Base-by-base conservation (phyloP, 441 rosid species). In the Mallotus japonicus region DNA sequence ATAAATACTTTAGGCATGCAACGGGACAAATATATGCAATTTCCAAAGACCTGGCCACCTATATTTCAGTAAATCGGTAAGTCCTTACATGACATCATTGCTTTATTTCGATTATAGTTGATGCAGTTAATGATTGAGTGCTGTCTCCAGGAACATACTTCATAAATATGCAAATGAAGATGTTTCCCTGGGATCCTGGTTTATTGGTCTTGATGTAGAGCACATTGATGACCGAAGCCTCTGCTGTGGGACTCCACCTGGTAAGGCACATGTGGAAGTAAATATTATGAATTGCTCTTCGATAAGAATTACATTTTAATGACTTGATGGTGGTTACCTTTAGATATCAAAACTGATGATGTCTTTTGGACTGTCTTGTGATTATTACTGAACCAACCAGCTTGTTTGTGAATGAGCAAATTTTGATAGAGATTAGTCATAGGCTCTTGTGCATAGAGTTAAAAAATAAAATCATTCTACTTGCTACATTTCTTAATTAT, bases 201-300 rank as follows among this genome's bases (percentile, higher is more conserved):
- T 95, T 78, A 95, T 95, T 62, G 97, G 99, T 71, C 97, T 92
- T 13, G 97, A 95, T 49, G 97, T 95, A 1, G 94, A 92, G 85
- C 99, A 92, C 61, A 87, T 95, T 59, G 97, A 95, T 70, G 97
- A 92, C 47, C 85, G 97, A 77, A 92, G 93, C 82, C 88, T 95
- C 32, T 95, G 99, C 82, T 95, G 97, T 57, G 97, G 93, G 57
- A 89, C 96, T 66, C 89, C 92, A 44, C 85, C 89, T 0, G 99
- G 99, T 94, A 85, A 82, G 78, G 67, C 32, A 8, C 44, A 16
- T 57, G 47, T 62, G 53, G 66, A 53, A 19, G 12, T 3, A 0
- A 40, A 28, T 46, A 51, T 54, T 24, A 66, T 53, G 32, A 13
- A 34, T 22, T 20, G 42, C 49, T 8, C 56, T 28, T 63, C 53